phyloP scores from a whole-genome alignment of 169 alveolate genomes.

The Plasmodium knowlesi region DNA sequence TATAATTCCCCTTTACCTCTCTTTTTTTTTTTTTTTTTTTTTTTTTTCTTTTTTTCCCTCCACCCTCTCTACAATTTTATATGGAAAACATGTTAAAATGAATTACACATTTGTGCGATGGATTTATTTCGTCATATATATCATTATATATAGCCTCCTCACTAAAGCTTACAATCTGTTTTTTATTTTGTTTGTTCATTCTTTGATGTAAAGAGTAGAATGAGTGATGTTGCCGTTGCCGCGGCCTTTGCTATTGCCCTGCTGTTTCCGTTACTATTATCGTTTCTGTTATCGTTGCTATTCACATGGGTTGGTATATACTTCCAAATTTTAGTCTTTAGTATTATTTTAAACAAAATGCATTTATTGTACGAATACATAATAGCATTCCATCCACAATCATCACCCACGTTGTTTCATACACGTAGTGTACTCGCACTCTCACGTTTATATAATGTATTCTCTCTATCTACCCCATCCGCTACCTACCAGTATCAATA shows the following conservation, averaged over 20 bases:
- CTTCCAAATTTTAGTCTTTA: conserved; percentile 24
- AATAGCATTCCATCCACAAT: background rate
- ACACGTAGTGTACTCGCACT: background rate
- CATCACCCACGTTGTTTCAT: background rate
- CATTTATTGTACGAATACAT: conserved; percentile 35
- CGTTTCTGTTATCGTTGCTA: conserved; percentile 1
- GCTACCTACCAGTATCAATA: background rate
- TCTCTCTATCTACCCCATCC: background rate
- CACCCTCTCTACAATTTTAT: conserved; percentile 37
- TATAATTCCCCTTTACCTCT: background rate
- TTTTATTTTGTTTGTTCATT: conserved; percentile 17
- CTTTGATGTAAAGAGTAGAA: conserved; percentile 36
- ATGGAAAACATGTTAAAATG: conserved; percentile 70
- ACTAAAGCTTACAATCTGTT: conserved; percentile 37
- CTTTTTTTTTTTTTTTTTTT: background rate
- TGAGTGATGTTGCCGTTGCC: background rate
- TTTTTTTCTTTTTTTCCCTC: background rate
- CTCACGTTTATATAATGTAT: background rate
- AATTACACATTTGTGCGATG: conserved; percentile 73
- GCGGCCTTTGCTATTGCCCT: background rate
- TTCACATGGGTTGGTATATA: conserved; percentile 22
- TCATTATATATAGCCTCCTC: conserved; percentile 16
- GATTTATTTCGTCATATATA: conserved; percentile 33
- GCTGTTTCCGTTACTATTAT: background rate
- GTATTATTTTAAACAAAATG: conserved; percentile 22